Conservation (phyloP, 805 yeast genomes). For the Candida vaughaniae region DNA sequence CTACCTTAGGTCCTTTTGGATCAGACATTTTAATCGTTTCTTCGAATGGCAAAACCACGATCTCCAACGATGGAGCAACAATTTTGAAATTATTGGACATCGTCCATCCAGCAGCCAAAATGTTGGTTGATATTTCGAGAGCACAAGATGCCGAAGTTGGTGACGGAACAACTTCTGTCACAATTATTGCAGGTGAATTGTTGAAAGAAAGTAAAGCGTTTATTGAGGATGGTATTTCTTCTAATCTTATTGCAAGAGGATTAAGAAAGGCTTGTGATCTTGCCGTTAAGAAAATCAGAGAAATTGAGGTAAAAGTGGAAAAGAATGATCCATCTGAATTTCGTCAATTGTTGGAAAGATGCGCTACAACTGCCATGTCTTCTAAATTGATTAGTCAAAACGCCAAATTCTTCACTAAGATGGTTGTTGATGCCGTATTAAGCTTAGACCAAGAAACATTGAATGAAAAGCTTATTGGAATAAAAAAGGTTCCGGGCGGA, state of each 20-base stretch:
- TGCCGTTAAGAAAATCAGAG: conserved; percentile 71
- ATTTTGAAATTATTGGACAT: conserved; percentile 88
- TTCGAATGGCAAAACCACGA: conserved; percentile 82
- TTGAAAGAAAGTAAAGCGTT: conserved; percentile 86
- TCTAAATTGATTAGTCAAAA: conserved; percentile 89
- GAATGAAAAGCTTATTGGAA: conserved; percentile 88
- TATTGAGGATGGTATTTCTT: conserved; percentile 94
- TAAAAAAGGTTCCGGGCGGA: conserved; percentile 94
- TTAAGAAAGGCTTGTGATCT: conserved; percentile 76
- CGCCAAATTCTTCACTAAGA: conserved; percentile 84
- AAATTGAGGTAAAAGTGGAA: conserved; percentile 70
- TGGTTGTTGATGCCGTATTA: conserved; percentile 95
- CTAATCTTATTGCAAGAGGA: conserved; percentile 86
- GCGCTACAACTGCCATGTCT: conserved; percentile 97
- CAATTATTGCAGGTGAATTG: conserved; percentile 91
- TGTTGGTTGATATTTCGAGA: conserved; percentile 89
- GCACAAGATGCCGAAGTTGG: conserved; percentile 99
- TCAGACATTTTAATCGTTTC: conserved; percentile 90
- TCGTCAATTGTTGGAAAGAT: conserved; percentile 77
- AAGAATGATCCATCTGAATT: conserved; percentile 49
- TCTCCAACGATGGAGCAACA: conserved; percentile 98
- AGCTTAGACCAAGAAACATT: conserved; percentile 80
- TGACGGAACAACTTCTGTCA: conserved; percentile 97
- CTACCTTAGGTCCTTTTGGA: conserved; percentile 97
- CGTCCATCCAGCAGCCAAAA: conserved; percentile 98